Evolutionary conservation across 176 grass and related monocot genomes (phyloP), one percentile per base, ranked within the genome.

Genomic region (Zea luxurians): DNA sequence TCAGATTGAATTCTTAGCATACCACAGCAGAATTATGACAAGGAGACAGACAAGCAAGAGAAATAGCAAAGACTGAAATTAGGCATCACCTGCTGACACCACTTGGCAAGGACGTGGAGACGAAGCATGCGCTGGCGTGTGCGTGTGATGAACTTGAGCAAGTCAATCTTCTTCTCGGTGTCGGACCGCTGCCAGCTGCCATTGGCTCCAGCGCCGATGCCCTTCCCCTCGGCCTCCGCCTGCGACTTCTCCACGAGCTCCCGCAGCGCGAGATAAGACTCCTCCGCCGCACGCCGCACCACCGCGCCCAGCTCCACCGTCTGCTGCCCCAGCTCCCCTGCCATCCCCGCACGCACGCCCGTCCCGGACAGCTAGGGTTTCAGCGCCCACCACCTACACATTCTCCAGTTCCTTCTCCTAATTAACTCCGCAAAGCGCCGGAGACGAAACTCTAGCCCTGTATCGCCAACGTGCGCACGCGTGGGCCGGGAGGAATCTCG

Each of bases 61-160:
- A 52, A 71, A 42, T 47, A 21, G 20, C 18, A 44, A 18, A 68
- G 48, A 57, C 1, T 44, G 3, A 57, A 68, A 68, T 55, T 35
- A 63, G 65, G 48, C 16, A 54, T 6, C n/a, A 98, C 96, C 96
- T 99, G 96, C 75, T 93, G 90, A 64, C 96, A 99, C 96, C 96
- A 99, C 76, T 99, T 99, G 88, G 92, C 90, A 6, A 99, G 96
- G 35, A 99, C 96, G 62, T 99, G 92, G 64, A 99, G 90, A 38
- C 96, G 96, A 59, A 99, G 96, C 92, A 99, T 99, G 67, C 96
- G 92, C 88, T 99, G 96, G 74, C 92, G 90, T 2, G 92, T 99
- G 45, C 88, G 86, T n/a, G 77, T 79, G 9, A 99, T 89, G 83
- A 99, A 99, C 79, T 99, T 99, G 84, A 99, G 96, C 48, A 99